Percentiles rank a stretch among this genome's conserved stretches.
phyloP scores from a whole-genome alignment of 805 yeast genomes.

The Saturnispora mendoncae region DNA sequence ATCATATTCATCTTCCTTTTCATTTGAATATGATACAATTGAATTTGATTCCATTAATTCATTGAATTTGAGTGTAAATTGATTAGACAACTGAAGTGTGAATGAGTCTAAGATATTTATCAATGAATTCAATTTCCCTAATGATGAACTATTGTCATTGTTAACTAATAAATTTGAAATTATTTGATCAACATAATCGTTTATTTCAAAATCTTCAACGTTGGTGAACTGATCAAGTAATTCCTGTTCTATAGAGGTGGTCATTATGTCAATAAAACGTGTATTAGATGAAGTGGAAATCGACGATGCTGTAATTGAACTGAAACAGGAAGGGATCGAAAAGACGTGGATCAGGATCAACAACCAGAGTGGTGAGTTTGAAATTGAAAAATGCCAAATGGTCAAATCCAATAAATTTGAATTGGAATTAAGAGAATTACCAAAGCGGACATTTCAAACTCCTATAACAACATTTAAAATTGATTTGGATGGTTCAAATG shows the following conservation, averaged over 20 bases:
- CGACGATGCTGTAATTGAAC: neutral
- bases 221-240: conserved; percentile 54
- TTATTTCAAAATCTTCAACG: conserved; percentile 56
- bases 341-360: conserved; percentile 8
- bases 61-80: conserved; percentile 42
- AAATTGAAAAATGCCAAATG: neutral
- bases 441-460: neutral
- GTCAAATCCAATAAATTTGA: neutral
- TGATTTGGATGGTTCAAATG: conserved; percentile 21
- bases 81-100: conserved; percentile 48
- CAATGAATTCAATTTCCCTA: conserved; percentile 15
- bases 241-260: conserved; percentile 16
- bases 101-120: conserved; percentile 41
- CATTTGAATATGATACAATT: neutral
- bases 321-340: neutral
- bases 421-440: neutral
- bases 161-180: conserved; percentile 28
- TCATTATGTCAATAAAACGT: neutral
- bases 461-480: neutral
- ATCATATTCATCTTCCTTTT: conserved; percentile 15
- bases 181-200: conserved; percentile 56
- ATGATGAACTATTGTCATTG: conserved; percentile 4
- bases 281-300: conserved; percentile 4
- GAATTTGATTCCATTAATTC: conserved; percentile 23
- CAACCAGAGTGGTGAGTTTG: conserved; percentile 7